These are phyloP conservation scores for Cyanidium caldarium DNA, from an alignment of 23 red algal genomes.

Conservation along the genomic window DNA sequence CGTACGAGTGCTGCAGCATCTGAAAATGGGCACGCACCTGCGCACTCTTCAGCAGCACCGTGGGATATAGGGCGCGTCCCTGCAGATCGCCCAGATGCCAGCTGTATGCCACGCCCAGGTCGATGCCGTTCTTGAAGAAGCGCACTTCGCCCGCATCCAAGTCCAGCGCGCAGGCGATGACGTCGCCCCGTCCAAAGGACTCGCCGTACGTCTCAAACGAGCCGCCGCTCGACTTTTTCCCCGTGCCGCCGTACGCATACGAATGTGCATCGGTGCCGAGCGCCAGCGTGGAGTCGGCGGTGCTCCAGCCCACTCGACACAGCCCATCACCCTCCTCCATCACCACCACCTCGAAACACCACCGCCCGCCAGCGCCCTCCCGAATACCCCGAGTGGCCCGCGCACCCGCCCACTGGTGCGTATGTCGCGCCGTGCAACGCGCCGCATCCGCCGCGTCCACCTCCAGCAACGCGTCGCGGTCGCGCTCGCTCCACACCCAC, in stretches of 20 bases:
- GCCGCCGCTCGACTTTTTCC: constrained; percentile 42
- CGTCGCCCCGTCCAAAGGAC: constrained; percentile 32
- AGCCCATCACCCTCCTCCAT: constrained; percentile 69
- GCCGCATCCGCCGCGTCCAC: constrained; percentile 16
- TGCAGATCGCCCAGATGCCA: constrained; percentile 8
- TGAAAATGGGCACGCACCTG: constrained; percentile 28
- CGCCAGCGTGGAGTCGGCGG: constrained; percentile 20
- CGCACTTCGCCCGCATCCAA: constrained; percentile 23
- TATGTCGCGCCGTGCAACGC: constrained; percentile 26
- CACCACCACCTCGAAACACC: constrained; percentile 45
- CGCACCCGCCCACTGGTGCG: constrained; percentile 30
- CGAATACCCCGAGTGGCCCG: constrained; percentile 35
- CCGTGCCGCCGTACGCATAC: constrained; percentile 66
- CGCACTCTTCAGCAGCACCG: constrained; percentile 42
- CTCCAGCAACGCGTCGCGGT: constrained; percentile 12
- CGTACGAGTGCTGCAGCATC: neutral
- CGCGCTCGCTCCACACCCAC: constrained; percentile 5
- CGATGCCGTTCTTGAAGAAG: constrained; percentile 47
- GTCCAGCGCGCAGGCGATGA: constrained; percentile 43
- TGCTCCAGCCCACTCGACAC: constrained; percentile 72
- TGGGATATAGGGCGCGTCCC: constrained; percentile 29
- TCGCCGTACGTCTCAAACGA: constrained; percentile 56
- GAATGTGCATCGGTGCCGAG: constrained; percentile 44
- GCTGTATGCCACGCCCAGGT: constrained; percentile 36
- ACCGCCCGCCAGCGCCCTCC: constrained; percentile 30